Evolutionary conservation across 1,139 yeast genomes (phyloP).

Genomic region (Suhomyces chickasaworum): DNA sequence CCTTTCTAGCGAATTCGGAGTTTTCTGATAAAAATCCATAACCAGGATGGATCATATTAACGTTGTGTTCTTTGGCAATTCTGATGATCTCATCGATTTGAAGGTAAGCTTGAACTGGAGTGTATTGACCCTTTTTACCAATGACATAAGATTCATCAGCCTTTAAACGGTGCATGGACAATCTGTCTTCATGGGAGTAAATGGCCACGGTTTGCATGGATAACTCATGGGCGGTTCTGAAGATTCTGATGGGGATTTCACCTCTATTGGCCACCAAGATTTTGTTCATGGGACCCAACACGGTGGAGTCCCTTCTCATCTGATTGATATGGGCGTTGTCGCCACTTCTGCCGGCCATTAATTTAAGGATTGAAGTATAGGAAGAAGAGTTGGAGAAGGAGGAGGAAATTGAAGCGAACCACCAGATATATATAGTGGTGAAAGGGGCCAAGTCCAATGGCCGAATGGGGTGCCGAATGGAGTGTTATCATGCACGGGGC

Average conservation of each 20-base stretch:
- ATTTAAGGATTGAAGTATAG: background rate
- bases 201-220: conserved; percentile 98
- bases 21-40: conserved; percentile 96
- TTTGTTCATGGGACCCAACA: conserved; percentile 68
- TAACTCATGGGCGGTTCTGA: conserved; percentile 96
- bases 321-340: conserved; percentile 40
- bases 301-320: conserved; percentile 64
- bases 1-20: conserved; percentile 91
- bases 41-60: conserved; percentile 98
- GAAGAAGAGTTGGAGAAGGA: conserved; percentile 1
- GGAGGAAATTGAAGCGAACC: background rate
- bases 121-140: conserved; percentile 84
- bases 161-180: conserved; percentile 92
- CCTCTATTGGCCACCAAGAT: conserved; percentile 94
- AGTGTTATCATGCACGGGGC: conserved; percentile 1
- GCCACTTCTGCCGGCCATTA: conserved; percentile 14
- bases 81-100: conserved; percentile 93
- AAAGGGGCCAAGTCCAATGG: background rate
- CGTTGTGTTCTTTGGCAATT: conserved; percentile 85
- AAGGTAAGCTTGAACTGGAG: conserved; percentile 95
- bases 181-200: conserved; percentile 93
- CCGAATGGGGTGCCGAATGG: background rate
- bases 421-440: conserved; percentile 4
- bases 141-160: conserved; percentile 93
- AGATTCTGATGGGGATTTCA: conserved; percentile 87